Evolutionary conservation across 768 basidiomycete species (phyloP).

Genomic region (Suillus spraguei): DNA sequence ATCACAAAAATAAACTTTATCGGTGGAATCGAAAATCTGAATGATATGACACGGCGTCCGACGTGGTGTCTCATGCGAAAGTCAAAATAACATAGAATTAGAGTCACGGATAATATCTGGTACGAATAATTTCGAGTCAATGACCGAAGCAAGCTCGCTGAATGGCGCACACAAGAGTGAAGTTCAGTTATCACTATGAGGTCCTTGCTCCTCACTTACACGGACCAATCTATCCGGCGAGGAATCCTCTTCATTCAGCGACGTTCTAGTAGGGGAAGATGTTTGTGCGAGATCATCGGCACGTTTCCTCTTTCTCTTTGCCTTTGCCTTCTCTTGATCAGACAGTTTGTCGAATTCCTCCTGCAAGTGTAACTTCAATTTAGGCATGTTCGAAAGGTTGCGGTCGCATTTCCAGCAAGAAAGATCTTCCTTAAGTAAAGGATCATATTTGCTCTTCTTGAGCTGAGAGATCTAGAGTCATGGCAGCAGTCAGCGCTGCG

Average conservation of each 20-base stretch:
- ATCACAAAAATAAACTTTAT: background rate
- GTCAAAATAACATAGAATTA: background rate
- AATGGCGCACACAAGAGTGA: background rate
- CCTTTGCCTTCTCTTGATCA: slow-evolving; percentile 42
- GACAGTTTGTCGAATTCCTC: slow-evolving; percentile 66
- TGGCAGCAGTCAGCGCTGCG: slow-evolving; percentile 10
- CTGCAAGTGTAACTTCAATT: slow-evolving; percentile 73
- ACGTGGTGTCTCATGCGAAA: background rate
- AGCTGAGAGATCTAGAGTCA: slow-evolving; percentile 53
- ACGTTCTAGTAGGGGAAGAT: background rate
- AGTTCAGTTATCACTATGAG: background rate
- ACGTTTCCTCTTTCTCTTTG: slow-evolving; percentile 45
- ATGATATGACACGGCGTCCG: background rate
- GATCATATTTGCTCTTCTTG: slow-evolving; percentile 57
- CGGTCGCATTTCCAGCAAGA: slow-evolving; percentile 71
- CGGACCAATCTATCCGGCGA: background rate
- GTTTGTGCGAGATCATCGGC: slow-evolving; percentile 19
- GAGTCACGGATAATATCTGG: background rate
- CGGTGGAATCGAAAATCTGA: background rate
- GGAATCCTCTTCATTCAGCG: background rate
- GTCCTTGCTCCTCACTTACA: background rate
- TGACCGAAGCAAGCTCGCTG: background rate
- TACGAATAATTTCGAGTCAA: background rate
- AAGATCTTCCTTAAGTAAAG: slow-evolving; percentile 66
- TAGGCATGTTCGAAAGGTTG: slow-evolving; percentile 69